phyloP scores from a whole-genome alignment of 768 basidiomycete species.

The Pleurotus tuoliensis region DNA sequence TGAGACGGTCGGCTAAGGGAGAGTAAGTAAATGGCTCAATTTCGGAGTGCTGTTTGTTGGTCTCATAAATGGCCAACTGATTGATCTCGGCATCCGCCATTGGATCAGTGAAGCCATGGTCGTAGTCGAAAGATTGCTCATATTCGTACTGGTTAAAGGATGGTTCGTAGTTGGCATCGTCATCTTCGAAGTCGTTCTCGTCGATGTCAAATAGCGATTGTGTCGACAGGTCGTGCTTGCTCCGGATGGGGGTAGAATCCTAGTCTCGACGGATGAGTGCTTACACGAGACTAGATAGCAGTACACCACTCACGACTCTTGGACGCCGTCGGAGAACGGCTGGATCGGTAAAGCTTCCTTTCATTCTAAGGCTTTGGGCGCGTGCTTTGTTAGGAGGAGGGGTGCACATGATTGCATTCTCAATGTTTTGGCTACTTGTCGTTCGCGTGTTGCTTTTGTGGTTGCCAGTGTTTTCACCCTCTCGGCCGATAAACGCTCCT shows the following conservation, averaged over 20 bases:
- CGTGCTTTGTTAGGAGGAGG: conserved; percentile 66
- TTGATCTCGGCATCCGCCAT: background rate
- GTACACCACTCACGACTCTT: background rate
- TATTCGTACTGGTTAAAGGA: conserved; percentile 21
- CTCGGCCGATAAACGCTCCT: conserved; percentile 3
- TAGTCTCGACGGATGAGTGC: background rate
- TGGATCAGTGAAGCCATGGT: background rate
- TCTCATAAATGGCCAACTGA: background rate
- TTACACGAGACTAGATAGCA: background rate
- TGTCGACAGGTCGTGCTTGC: conserved; percentile 1
- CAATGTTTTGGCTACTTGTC: conserved; percentile 22
- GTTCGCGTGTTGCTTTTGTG: conserved; percentile 6
- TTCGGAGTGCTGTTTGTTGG: background rate
- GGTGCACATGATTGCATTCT: conserved; percentile 36
- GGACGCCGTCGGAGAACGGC: conserved; percentile 43
- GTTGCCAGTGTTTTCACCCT: background rate
- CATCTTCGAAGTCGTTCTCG: conserved; percentile 61
- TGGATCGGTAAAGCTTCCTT: conserved; percentile 73
- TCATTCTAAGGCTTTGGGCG: conserved; percentile 52
- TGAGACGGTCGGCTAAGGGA: background rate
- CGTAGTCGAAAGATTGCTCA: conserved; percentile 16
- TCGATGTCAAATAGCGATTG: conserved; percentile 62
- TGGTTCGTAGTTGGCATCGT: conserved; percentile 12
- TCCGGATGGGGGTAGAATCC: background rate
- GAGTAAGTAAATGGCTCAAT: conserved; percentile 1